These are phyloP conservation scores for Vinca major DNA, from an alignment of 305 asterid genomes.

Conservation along the genomic window DNA sequence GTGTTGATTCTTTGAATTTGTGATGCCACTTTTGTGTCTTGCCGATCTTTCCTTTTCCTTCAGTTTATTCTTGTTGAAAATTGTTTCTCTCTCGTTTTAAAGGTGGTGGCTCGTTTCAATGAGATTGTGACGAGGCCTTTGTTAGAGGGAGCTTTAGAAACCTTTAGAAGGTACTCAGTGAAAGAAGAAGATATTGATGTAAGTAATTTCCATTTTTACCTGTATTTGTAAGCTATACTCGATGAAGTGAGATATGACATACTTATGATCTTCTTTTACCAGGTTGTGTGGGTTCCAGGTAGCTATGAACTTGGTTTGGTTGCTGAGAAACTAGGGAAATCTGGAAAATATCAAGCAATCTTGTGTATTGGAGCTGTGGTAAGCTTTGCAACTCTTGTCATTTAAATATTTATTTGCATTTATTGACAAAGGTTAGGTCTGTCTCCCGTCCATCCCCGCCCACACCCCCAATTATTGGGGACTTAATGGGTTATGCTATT, in stretches of 20 bases:
- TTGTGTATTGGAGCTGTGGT: conserved; percentile 88
- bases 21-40: background rate
- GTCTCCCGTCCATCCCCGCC: no score
- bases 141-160: conserved; percentile 86
- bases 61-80: conserved; percentile 10
- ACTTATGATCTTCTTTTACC: background rate
- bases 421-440: no score
- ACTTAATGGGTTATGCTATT: no score
- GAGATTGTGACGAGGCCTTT: conserved; percentile 74
- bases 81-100: conserved; percentile 19
- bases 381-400: conserved; percentile 16
- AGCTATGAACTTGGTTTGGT: conserved; percentile 62
- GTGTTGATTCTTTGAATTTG: background rate
- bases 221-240: background rate
- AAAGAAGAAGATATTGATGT: conserved; percentile 85
- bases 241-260: background rate
- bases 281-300: conserved; percentile 91
- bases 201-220: conserved; percentile 21
- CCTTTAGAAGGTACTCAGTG: conserved; percentile 73
- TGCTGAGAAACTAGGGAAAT: conserved; percentile 64
- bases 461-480: no score
- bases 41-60: background rate
- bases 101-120: conserved; percentile 96
- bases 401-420: background rate
- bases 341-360: conserved; percentile 51